Conservation (phyloP, 179 eudicot species). For the Spinacia oleracea region DNA sequence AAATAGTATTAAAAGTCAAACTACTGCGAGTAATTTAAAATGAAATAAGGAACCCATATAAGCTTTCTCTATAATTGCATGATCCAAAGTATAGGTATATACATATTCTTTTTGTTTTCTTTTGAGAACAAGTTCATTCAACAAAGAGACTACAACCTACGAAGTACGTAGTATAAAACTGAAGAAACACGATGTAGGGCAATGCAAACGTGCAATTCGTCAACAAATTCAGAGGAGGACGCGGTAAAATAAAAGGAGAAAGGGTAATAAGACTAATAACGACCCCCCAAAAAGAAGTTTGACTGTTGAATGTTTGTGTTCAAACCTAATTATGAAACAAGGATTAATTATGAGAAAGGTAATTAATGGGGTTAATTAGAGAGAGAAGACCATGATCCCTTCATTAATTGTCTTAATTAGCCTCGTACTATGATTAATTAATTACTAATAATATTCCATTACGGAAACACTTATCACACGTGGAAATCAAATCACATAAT, state of each 20-base stretch:
- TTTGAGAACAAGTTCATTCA: too few species aligned
- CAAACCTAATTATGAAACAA: constrained; percentile 29
- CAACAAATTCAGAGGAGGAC: constrained; percentile 15
- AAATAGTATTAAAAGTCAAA: too few species aligned
- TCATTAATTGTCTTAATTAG: not conserved
- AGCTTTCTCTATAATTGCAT: too few species aligned
- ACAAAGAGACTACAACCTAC: too few species aligned
- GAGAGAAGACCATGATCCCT: not conserved
- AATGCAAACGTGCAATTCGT: constrained; percentile 14
- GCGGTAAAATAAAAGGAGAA: not conserved
- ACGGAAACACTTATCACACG: constrained; percentile 19
- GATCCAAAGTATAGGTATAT: too few species aligned
- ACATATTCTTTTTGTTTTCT: too few species aligned
- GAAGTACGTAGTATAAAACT: too few species aligned
- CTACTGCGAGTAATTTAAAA: too few species aligned
- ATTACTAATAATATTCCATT: constrained; percentile 9
- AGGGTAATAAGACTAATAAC: not conserved
- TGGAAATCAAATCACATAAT: constrained; percentile 17
- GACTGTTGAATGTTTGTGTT: constrained; percentile 23
- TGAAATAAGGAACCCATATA: too few species aligned
- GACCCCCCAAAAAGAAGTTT: constrained; percentile 21
- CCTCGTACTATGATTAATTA: not conserved
- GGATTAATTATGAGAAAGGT: not conserved
- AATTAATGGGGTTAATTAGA: constrained; percentile 1
- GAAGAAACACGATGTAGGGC: too few species aligned